Evolutionary conservation across 129 eudicot genomes (phyloP), one percentile per base, ranked within the genome.

Genomic region (Ambrosia artemisiifolia): DNA sequence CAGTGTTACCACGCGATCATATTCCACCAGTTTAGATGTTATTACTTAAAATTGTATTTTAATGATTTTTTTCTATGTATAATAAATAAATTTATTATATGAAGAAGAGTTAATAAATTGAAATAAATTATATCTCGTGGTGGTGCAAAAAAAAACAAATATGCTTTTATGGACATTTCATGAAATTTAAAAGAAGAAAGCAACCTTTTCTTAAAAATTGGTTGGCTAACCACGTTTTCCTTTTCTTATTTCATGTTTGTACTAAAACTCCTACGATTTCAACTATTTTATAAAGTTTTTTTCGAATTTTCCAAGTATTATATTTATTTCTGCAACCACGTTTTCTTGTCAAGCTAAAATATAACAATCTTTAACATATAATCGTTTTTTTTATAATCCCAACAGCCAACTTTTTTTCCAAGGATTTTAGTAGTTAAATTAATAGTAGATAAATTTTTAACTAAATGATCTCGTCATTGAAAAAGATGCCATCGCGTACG

Each of bases 401-500:
- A 40, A 38, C 4, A 42, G 44, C 30, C 18, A 30, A 33, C 44
- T 50, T 76, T 57, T 46, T 33, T 67, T 42, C 12, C 69, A 48
- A 47, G 62, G 42, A 13, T 59, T 59, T 40, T 36, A 18, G 8
- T 33, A 44, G 1, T 34, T 47, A 13, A 24, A 55, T 42, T 18
- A 54, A 75, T 18, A 30, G 69, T 18, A 30, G 69, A 19, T 12
- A 12, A 50, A 20, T 6, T 11, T 62, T 35, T 8, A 59, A 68
- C 59, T 69, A 34, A 76, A 47, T 65, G 44, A 12, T 57, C 10
- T 20, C 56, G 62, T 57, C 50, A 34, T 76, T 47, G 42, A 19
- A 55, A 48, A 67, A 69, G 51, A 40, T 77, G 76, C 69, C 81
- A 48, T 20, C 38, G 71, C 16, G 46, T 61, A 70, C 67, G 77